Conservation (phyloP, 2,329 filamentous ascomycete species). For the Colletotrichum truncatum region DNA sequence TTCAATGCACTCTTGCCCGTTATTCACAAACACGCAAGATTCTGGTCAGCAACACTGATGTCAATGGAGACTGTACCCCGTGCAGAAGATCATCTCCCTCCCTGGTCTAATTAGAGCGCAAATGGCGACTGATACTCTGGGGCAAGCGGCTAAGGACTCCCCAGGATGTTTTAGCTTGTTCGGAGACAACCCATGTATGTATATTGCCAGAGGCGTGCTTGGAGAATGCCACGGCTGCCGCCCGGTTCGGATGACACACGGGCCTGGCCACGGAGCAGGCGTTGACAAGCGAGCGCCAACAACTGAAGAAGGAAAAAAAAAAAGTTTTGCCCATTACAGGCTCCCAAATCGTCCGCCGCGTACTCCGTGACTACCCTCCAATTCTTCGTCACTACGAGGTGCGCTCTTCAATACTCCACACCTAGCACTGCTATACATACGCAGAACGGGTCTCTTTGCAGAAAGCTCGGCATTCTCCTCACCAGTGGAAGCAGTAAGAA, state of each 20-base stretch:
- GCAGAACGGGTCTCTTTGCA: not conserved
- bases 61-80: slow-evolving; percentile 5
- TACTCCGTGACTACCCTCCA: not conserved
- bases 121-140: slow-evolving; percentile 28
- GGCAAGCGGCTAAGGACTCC: slow-evolving; percentile 22
- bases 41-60: not conserved
- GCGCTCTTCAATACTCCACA: not conserved
- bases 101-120: slow-evolving; percentile 24
- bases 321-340: too few species aligned
- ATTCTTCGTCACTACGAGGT: not conserved
- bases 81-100: slow-evolving; percentile 18
- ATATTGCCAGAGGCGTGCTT: slow-evolving; percentile 12
- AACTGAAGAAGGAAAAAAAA: too few species aligned
- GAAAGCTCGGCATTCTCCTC: not conserved
- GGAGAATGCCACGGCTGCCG: slow-evolving; percentile 21
- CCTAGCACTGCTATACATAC: not conserved
- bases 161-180: slow-evolving; percentile 28
- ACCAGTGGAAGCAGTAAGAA: not conserved
- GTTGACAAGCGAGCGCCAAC: not conserved
- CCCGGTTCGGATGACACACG: slow-evolving; percentile 28
- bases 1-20: too few species aligned
- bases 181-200: slow-evolving; percentile 12
- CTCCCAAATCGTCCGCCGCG: not conserved
- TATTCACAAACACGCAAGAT: too few species aligned
- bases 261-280: slow-evolving; percentile 3